Evolutionary conservation across 345 rosid species (phyloP).

Genomic region (Arabis hirsuta): DNA sequence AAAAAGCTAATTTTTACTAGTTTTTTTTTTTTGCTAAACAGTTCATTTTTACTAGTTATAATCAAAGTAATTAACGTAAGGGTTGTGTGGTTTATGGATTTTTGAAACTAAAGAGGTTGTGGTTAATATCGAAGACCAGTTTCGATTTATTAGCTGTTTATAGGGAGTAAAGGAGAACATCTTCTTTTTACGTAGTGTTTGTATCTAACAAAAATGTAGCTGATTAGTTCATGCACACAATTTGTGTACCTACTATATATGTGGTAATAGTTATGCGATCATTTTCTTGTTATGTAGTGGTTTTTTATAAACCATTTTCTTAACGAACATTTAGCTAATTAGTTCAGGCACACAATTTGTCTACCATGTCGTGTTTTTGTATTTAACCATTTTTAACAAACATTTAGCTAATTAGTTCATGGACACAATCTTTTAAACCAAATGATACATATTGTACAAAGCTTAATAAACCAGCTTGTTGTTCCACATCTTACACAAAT

Average conservation of each 20-base stretch:
- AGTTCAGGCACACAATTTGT: constrained; percentile 1
- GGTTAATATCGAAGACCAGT: too few species aligned
- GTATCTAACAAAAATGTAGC: neutral
- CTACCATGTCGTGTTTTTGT: neutral
- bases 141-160: neutral
- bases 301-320: neutral
- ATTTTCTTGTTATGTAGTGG: neutral
- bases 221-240: too few species aligned
- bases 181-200: neutral
- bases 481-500: neutral
- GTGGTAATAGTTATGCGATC: neutral
- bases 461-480: neutral
- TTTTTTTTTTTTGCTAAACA: too few species aligned
- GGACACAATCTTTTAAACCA: neutral
- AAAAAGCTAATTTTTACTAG: too few species aligned
- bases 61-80: too few species aligned
- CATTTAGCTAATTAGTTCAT: neutral
- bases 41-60: too few species aligned
- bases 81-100: neutral
- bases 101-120: neutral
- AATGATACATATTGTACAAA: too few species aligned
- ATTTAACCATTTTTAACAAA: neutral
- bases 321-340: constrained; percentile 4
- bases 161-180: neutral
- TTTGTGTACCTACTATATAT: too few species aligned